Evolutionary conservation across 495 filamentous ascomycete species (phyloP).

Genomic region (Polyplosphaeria fusca): DNA sequence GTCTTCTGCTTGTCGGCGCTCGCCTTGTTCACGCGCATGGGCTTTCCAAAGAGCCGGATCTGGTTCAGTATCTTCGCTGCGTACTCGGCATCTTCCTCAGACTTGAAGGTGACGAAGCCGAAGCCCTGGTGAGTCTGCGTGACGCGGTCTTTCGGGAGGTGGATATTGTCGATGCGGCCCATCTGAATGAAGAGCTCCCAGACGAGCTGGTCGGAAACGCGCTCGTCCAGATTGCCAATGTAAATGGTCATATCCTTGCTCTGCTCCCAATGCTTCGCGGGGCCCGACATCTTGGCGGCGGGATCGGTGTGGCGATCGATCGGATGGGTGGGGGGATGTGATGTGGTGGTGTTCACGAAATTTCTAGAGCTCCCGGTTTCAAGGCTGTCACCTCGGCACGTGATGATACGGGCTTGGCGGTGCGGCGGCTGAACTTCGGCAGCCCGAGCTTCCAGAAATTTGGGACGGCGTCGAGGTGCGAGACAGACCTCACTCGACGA

Average conservation of each 20-base stretch:
- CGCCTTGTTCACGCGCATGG: constrained; percentile 95
- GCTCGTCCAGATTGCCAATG: constrained; percentile 96
- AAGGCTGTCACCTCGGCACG: no score
- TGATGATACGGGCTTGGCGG: neutral
- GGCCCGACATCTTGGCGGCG: constrained; percentile 44
- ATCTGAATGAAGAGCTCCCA: constrained; percentile 98
- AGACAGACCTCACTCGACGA: constrained; percentile 1
- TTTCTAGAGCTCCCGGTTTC: no score
- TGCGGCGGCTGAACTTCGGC: neutral
- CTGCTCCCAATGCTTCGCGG: constrained; percentile 89
- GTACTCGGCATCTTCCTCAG: constrained; percentile 95
- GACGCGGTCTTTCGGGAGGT: constrained; percentile 95
- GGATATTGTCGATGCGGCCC: constrained; percentile 94
- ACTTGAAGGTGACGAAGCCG: constrained; percentile 97
- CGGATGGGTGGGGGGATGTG: neutral
- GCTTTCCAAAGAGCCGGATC: constrained; percentile 87
- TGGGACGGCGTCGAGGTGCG: neutral
- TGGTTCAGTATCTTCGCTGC: constrained; percentile 96
- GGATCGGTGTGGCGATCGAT: neutral
- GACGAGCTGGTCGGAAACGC: constrained; percentile 82
- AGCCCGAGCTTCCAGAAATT: neutral
- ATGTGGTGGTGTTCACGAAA: no score
- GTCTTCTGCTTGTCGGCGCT: constrained; percentile 95
- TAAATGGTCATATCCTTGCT: constrained; percentile 99
- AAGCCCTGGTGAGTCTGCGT: constrained; percentile 96